Evolutionary conservation across 768 basidiomycete genomes (phyloP).

Genomic region (Termitomyces sp.): DNA sequence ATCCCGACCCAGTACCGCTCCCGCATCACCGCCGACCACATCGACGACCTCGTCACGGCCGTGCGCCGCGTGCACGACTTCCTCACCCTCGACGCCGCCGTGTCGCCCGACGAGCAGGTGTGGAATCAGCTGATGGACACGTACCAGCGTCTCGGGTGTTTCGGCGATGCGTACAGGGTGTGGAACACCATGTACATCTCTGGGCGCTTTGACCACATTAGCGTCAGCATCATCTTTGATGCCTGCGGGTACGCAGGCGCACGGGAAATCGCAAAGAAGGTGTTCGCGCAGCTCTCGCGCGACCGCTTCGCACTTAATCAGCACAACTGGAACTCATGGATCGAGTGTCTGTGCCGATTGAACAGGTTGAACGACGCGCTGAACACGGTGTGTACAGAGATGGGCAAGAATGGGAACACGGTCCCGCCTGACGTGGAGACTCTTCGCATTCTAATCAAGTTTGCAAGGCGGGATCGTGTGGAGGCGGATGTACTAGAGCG

Average conservation of each 20-base stretch:
- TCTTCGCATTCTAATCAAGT: conserved; percentile 51
- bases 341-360: conserved; percentile 83
- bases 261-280: conserved; percentile 45
- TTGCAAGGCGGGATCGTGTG: conserved; percentile 41
- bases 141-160: conserved; percentile 76
- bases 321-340: conserved; percentile 76
- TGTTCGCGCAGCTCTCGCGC: conserved; percentile 49
- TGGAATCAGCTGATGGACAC: conserved; percentile 90
- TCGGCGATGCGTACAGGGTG: conserved; percentile 66
- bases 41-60: conserved; percentile 37
- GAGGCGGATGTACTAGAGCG: conserved; percentile 43
- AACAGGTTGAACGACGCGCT: conserved; percentile 65
- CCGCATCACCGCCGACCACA: conserved; percentile 15
- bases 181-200: conserved; percentile 74
- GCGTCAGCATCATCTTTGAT: conserved; percentile 82
- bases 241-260: conserved; percentile 68
- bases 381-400: conserved; percentile 59
- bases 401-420: conserved; percentile 45
- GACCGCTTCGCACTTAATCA: conserved; percentile 52
- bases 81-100: conserved; percentile 73
- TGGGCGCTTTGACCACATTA: conserved; percentile 55
- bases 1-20: conserved; percentile 33
- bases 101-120: conserved; percentile 64
- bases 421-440: conserved; percentile 48
- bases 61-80: conserved; percentile 69